Conservation (phyloP, 495 filamentous ascomycete species). For the Lepidopterella palustris region DNA sequence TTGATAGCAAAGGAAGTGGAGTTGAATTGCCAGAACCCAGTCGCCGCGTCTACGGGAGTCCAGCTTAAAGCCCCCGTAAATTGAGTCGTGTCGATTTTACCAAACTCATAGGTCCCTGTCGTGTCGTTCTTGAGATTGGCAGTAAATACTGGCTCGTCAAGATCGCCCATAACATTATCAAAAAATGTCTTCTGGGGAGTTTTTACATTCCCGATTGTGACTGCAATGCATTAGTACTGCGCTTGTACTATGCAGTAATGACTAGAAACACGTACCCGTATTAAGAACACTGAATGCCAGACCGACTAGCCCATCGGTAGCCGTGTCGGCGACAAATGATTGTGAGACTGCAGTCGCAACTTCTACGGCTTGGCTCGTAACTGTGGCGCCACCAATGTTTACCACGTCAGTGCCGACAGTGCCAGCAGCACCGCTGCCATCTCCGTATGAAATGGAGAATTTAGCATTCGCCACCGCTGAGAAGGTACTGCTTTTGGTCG, state of each 20-base stretch:
- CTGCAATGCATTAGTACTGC: slow-evolving; percentile 35
- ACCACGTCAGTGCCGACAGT: slow-evolving; percentile 67
- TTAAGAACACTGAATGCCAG: slow-evolving; percentile 72
- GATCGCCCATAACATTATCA: slow-evolving; percentile 58
- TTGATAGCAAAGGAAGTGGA: slow-evolving; percentile 54
- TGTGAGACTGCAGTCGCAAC: slow-evolving; percentile 57
- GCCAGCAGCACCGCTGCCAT: slow-evolving; percentile 60
- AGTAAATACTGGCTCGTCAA: slow-evolving; percentile 66
- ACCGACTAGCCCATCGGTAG: slow-evolving; percentile 68
- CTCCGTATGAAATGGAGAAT: slow-evolving; percentile 71
- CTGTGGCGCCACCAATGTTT: slow-evolving; percentile 63
- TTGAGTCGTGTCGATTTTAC: slow-evolving; percentile 58
- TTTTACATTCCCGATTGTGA: slow-evolving; percentile 44
- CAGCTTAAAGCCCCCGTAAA: slow-evolving; percentile 60
- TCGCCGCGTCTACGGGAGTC: slow-evolving; percentile 52
- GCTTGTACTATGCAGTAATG: neutral
- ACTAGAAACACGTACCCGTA: slow-evolving; percentile 27
- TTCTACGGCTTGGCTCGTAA: slow-evolving; percentile 63
- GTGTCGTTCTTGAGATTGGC: slow-evolving; percentile 57
- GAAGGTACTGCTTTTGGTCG: slow-evolving; percentile 52
- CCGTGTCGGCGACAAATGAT: slow-evolving; percentile 55
- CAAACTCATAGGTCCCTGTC: slow-evolving; percentile 71
- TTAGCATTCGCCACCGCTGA: slow-evolving; percentile 40
- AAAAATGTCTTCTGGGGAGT: slow-evolving; percentile 71
- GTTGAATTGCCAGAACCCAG: slow-evolving; percentile 72